Conservation (phyloP, 139 green algal genomes). For the Nannochloris sp. region DNA sequence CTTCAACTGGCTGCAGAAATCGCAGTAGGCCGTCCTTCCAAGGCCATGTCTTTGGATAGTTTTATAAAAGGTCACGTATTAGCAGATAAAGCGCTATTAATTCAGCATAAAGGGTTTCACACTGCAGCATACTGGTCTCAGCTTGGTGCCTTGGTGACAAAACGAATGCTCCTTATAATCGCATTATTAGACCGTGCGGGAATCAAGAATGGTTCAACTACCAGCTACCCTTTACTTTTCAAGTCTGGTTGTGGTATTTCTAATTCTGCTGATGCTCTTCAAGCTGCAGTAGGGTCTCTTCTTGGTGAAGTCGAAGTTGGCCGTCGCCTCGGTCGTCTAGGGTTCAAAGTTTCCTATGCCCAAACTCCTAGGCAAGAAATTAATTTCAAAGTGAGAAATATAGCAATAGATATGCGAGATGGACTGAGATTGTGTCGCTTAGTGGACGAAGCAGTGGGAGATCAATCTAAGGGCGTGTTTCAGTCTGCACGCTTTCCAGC, state of each 20-base stretch:
- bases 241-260: too few species aligned
- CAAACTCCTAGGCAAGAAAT: constrained; percentile 61
- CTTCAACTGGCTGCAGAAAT: constrained; percentile 57
- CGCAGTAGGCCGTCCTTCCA: constrained; percentile 11
- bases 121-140: not conserved
- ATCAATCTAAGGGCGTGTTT: constrained; percentile 2
- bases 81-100: not conserved
- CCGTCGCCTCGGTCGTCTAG: constrained; percentile 58
- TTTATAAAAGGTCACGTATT: not conserved
- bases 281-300: constrained; percentile 53
- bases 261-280: not conserved
- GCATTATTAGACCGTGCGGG: constrained; percentile 63
- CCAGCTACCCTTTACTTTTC: too few species aligned
- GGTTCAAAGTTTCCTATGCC: constrained; percentile 50
- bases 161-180: constrained; percentile 26
- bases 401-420: constrained; percentile 63
- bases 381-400: constrained; percentile 44
- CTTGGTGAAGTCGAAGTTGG: constrained; percentile 63
- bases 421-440: constrained; percentile 64
- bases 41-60: not conserved
- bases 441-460: constrained; percentile 42
- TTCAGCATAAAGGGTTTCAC: not conserved
- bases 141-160: not conserved
- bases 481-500: constrained; percentile 26
- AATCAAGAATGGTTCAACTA: not conserved